Evolutionary conservation across 2,329 filamentous ascomycete genomes (phyloP).

Genomic region (Colletotrichum falcatum): DNA sequence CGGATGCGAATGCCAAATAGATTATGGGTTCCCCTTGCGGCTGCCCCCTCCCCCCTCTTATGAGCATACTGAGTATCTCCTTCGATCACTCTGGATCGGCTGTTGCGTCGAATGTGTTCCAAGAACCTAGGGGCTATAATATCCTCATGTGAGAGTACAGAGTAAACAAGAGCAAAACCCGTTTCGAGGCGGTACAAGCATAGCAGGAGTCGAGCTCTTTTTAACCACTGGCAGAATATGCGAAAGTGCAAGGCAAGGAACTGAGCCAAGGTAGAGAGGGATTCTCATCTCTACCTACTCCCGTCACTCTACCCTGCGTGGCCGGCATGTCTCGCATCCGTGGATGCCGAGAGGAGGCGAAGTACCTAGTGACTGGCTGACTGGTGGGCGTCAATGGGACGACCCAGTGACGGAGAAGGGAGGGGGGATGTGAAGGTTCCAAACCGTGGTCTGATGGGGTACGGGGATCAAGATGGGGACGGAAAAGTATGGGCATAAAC

Average conservation of each 20-base stretch:
- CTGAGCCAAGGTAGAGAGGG: background rate
- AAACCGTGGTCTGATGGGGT: slow-evolving; percentile 36
- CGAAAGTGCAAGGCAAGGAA: background rate
- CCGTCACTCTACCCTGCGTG: slow-evolving; percentile 1
- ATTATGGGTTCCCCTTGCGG: slow-evolving; percentile 12
- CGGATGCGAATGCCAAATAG: slow-evolving; percentile 7
- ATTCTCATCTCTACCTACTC: background rate
- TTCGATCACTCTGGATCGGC: slow-evolving; percentile 7
- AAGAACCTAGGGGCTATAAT: background rate
- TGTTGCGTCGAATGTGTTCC: background rate
- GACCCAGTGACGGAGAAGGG: background rate
- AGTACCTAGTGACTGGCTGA: background rate
- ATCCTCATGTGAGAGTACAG: background rate
- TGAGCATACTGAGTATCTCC: background rate
- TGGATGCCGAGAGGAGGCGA: slow-evolving; percentile 17
- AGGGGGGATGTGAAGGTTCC: slow-evolving; percentile 1
- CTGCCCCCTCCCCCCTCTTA: slow-evolving; percentile 21
- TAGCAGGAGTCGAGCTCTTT: background rate
- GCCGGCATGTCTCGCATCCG: slow-evolving; percentile 7
- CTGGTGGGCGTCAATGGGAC: no score
- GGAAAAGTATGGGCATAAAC: slow-evolving; percentile 25
- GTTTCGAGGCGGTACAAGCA: slow-evolving; percentile 1
- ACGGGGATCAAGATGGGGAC: slow-evolving; percentile 33
- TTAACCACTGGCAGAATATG: slow-evolving; percentile 20
- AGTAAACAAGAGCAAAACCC: background rate